phyloP scores from a whole-genome alignment of 139 green algal species.

The Eudorina sp. region DNA sequence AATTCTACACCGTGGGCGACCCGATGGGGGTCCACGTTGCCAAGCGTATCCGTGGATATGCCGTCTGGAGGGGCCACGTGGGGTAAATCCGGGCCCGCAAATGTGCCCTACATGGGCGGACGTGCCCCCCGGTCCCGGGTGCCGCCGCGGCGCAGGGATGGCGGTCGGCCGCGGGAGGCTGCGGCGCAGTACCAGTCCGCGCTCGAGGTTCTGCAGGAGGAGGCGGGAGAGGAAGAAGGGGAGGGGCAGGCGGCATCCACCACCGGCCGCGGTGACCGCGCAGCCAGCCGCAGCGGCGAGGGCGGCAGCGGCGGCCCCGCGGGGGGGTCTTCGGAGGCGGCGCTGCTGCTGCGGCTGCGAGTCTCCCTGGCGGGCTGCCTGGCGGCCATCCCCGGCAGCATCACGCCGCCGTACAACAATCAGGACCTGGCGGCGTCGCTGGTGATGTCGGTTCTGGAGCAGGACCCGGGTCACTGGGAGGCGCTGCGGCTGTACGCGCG shows the following conservation, averaged over 20 bases:
- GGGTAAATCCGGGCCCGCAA: too few relatives aligned
- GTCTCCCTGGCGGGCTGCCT: slow-evolving; percentile 37
- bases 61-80: too few relatives aligned
- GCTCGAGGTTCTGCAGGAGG: slow-evolving; percentile 13
- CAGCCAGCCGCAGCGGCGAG: too few relatives aligned
- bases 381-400: slow-evolving; percentile 1
- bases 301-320: too few relatives aligned
- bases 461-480: slow-evolving; percentile 8
- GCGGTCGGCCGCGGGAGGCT: neutral
- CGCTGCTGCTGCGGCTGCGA: slow-evolving; percentile 2
- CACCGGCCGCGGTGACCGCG: neutral
- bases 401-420: slow-evolving; percentile 12
- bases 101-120: too few relatives aligned
- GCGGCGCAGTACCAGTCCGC: slow-evolving; percentile 36
- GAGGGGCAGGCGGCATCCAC: neutral
- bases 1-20: too few relatives aligned
- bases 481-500: slow-evolving; percentile 49
- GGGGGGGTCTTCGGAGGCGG: too few relatives aligned
- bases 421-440: slow-evolving; percentile 36
- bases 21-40: too few relatives aligned
- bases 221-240: neutral
- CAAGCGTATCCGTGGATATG: too few relatives aligned
- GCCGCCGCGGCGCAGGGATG: slow-evolving; percentile 7
- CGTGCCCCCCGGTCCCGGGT: neutral
- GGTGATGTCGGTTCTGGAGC: slow-evolving; percentile 40